A percentile compares a stretch with the other conserved stretches of the same genome.
phyloP scores from a whole-genome alignment of 805 yeast genomes.

The Tetrapisispora arboricola region DNA sequence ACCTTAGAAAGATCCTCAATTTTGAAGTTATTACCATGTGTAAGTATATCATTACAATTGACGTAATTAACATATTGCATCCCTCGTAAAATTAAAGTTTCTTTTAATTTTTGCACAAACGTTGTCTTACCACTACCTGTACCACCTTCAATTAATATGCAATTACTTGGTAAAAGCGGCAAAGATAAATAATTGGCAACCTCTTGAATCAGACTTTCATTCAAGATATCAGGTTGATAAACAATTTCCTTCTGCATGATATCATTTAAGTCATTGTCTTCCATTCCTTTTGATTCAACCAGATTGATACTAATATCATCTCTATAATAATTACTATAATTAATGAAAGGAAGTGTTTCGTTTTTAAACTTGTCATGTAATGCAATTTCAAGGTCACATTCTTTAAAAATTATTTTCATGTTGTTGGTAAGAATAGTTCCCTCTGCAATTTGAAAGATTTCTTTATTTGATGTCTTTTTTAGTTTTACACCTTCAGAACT shows the following conservation, averaged over 20 bases:
- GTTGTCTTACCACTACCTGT: conserved; percentile 78
- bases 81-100: conserved; percentile 14
- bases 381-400: background rate
- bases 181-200: conserved; percentile 8
- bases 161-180: conserved; percentile 26
- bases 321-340: background rate
- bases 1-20: conserved; percentile 33
- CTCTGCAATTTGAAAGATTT: background rate
- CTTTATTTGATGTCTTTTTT: no score
- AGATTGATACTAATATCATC: no score
- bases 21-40: conserved; percentile 12
- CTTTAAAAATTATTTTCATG: background rate
- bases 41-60: conserved; percentile 39
- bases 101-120: conserved; percentile 34
- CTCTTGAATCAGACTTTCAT: conserved; percentile 1
- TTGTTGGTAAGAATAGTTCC: background rate
- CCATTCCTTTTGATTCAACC: no score
- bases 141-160: conserved; percentile 58
- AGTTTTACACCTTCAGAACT: no score
- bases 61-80: conserved; percentile 36
- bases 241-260: background rate
- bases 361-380: background rate
- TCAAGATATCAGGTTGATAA: background rate
- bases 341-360: background rate
- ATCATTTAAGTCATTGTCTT: no score